These are phyloP conservation scores for Sugiyamaella qingdaonensis DNA, from an alignment of 805 yeast genomes.

Conservation along the genomic window DNA sequence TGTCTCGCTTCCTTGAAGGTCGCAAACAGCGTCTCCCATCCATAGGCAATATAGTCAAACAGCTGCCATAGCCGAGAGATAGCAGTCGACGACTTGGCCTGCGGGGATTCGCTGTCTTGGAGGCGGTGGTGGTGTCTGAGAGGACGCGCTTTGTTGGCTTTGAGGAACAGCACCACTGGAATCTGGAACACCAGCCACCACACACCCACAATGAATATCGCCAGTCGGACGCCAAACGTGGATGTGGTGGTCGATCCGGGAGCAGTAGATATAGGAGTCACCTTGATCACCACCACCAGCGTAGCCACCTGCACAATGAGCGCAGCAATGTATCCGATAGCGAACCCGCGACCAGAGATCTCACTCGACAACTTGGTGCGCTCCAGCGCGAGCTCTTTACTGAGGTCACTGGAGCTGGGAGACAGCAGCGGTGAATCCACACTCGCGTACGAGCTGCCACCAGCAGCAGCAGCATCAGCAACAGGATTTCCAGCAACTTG, in stretches of 20 bases:
- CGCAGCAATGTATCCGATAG: constrained; percentile 67
- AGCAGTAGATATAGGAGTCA: constrained; percentile 17
- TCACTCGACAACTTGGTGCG: constrained; percentile 21
- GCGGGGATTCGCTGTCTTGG: not conserved
- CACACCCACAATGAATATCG: constrained; percentile 58
- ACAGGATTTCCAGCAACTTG: not conserved
- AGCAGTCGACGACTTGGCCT: not conserved
- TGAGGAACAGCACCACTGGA: constrained; percentile 51
- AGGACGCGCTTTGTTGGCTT: constrained; percentile 42
- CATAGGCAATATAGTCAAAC: constrained; percentile 44
- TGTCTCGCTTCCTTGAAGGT: constrained; percentile 58
- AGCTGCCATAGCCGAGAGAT: constrained; percentile 6
- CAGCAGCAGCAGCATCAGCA: too few species aligned
- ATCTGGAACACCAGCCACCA: constrained; percentile 77
- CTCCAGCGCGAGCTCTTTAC: not conserved
- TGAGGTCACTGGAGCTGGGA: not conserved
- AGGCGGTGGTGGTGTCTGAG: constrained; percentile 23
- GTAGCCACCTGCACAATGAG: constrained; percentile 60
- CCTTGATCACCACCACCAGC: constrained; percentile 48
- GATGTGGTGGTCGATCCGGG: constrained; percentile 12
- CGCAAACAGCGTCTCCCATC: constrained; percentile 55
- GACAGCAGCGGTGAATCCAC: not conserved
- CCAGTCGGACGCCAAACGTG: constrained; percentile 48
- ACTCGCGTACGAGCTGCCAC: too few species aligned
- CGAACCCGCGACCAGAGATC: constrained; percentile 67